Percentiles rank a stretch among this genome's conserved stretches.
phyloP scores from a whole-genome alignment of 148 eudicot genomes.

The Dysphania ambrosioides region DNA sequence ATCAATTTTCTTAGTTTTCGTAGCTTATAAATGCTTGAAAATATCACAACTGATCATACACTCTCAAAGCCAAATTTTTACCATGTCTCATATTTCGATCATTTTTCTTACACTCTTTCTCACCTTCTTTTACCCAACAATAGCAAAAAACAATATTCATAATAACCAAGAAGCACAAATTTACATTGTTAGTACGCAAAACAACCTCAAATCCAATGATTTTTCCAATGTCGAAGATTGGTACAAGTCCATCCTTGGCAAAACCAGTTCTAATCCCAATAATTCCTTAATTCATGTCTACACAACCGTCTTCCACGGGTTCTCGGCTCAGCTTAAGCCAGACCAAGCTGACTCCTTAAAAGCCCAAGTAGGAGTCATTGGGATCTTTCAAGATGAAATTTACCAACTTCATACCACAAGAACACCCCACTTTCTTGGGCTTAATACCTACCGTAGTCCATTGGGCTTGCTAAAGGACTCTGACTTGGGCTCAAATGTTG shows the following conservation, averaged over 20 bases:
- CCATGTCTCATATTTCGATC: neutral
- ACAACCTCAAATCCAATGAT: conserved; percentile 15
- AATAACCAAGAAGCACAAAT: conserved; percentile 11
- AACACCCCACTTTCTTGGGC: conserved; percentile 32
- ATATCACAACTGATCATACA: neutral
- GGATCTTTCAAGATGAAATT: conserved; percentile 17
- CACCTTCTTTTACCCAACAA: neutral
- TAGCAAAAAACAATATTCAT: neutral
- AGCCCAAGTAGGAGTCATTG: conserved; percentile 13
- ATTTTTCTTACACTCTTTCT: neutral
- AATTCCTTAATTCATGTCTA: conserved; percentile 22
- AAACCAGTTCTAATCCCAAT: neutral
- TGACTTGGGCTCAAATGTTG: conserved; percentile 28
- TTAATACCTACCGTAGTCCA: conserved; percentile 19
- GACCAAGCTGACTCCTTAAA: conserved; percentile 13
- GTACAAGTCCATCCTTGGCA: conserved; percentile 20
- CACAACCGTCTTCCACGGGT: conserved; percentile 29
- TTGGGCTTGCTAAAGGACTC: conserved; percentile 23
- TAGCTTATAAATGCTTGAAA: neutral
- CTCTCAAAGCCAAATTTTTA: neutral
- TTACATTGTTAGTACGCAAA: conserved; percentile 23
- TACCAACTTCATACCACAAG: conserved; percentile 28
- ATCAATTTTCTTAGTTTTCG: neutral
- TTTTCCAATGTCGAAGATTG: conserved; percentile 25
- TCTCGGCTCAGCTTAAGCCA: conserved; percentile 20